These are phyloP conservation scores for Curvularia hawaiiensis DNA, from an alignment of 2,329 filamentous ascomycete genomes.

Conservation along the genomic window DNA sequence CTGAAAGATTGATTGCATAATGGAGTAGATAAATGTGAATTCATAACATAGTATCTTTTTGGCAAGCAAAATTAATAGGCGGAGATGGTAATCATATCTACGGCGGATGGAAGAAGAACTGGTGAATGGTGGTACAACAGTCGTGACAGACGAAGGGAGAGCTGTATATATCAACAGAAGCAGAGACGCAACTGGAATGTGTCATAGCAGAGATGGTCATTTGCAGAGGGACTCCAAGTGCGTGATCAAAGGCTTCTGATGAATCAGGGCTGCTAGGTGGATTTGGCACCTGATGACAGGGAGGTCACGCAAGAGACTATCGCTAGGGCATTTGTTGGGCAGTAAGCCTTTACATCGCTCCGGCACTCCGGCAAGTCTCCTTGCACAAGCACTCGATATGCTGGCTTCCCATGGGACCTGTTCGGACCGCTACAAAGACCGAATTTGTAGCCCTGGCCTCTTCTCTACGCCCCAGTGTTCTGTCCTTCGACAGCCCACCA, in stretches of 20 bases:
- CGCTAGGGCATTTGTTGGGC: background rate
- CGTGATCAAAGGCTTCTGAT: slow-evolving; percentile 39
- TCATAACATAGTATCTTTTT: background rate
- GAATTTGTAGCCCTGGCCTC: background rate
- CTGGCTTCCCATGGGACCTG: background rate
- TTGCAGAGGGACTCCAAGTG: slow-evolving; percentile 41
- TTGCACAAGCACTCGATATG: background rate
- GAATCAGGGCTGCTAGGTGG: slow-evolving; percentile 4
- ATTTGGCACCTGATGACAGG: background rate
- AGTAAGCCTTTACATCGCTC: background rate
- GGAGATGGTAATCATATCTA: background rate
- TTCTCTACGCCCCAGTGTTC: background rate
- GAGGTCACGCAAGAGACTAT: background rate
- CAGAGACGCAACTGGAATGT: slow-evolving; percentile 21
- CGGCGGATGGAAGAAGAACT: slow-evolving; percentile 24
- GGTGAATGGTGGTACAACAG: slow-evolving; percentile 8
- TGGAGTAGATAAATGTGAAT: slow-evolving; percentile 30
- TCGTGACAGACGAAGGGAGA: slow-evolving; percentile 1
- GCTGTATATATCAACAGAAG: slow-evolving; percentile 14
- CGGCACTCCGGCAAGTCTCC: background rate
- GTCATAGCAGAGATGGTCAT: slow-evolving; percentile 32
- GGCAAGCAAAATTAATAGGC: background rate
- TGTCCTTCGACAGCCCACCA: background rate
- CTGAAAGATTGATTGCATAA: slow-evolving; percentile 28
- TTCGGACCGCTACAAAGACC: background rate